These are phyloP conservation scores for Claviceps sp. DNA, from an alignment of 2,329 filamentous ascomycete species.

Conservation along the genomic window DNA sequence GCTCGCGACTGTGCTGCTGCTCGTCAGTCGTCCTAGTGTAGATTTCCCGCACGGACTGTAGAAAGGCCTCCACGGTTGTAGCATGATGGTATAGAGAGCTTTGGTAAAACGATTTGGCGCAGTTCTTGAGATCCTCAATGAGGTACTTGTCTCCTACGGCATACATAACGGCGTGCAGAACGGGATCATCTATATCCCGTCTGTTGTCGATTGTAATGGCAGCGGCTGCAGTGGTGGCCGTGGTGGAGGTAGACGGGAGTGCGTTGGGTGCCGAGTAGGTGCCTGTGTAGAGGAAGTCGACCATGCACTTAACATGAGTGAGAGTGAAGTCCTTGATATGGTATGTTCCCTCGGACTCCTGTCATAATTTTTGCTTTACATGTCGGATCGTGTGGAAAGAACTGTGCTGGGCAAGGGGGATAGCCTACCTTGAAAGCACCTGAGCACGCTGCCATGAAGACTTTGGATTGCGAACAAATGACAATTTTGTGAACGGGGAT, in stretches of 20 bases:
- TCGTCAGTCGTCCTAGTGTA: neutral
- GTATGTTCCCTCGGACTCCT: neutral
- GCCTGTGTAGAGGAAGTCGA: constrained; percentile 1
- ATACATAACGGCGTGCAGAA: constrained; percentile 1
- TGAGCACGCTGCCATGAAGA: constrained; percentile 1
- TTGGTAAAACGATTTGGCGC: neutral
- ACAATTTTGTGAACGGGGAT: neutral
- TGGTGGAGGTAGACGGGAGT: too few species aligned
- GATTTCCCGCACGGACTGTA: neutral
- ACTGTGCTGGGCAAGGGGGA: neutral
- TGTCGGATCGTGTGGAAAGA: neutral
- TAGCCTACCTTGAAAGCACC: neutral
- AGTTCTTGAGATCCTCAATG: neutral
- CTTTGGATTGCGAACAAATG: constrained; percentile 1
- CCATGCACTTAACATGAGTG: neutral
- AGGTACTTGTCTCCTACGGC: constrained; percentile 1
- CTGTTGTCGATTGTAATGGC: neutral
- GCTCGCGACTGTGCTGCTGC: neutral
- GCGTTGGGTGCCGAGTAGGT: neutral
- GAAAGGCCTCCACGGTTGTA: neutral
- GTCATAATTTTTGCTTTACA: neutral
- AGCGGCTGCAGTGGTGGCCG: neutral
- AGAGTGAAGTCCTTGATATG: neutral
- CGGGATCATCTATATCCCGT: neutral
- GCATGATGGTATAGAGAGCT: neutral